Evolutionary conservation across 2,329 filamentous ascomycete genomes (phyloP).

Genomic region (Laburnicola sp.): DNA sequence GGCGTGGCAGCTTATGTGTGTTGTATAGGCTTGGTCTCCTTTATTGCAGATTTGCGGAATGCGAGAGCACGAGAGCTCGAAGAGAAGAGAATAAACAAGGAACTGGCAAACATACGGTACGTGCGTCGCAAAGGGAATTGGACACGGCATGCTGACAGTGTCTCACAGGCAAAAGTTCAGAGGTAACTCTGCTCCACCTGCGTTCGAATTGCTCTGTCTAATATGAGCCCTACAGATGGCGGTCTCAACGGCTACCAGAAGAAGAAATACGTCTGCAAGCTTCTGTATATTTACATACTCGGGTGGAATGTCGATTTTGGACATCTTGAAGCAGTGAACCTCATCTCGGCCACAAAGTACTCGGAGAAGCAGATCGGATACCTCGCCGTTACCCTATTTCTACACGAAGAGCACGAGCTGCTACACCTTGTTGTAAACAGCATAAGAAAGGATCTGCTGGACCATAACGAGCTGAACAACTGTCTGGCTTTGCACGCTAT

Average conservation of each 20-base stretch:
- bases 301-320: slow-evolving; percentile 99
- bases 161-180: slow-evolving; percentile 84
- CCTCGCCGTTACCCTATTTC: slow-evolving; percentile 92
- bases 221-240: slow-evolving; percentile 61
- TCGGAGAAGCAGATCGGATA: slow-evolving; percentile 99
- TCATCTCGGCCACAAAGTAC: slow-evolving; percentile 95
- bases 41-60: slow-evolving; percentile 95
- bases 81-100: slow-evolving; percentile 99
- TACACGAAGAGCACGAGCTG: slow-evolving; percentile 96
- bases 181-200: slow-evolving; percentile 48
- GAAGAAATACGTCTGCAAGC: slow-evolving; percentile 99
- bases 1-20: slow-evolving; percentile 17
- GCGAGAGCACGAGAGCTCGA: slow-evolving; percentile 92
- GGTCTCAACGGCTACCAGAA: slow-evolving; percentile 95
- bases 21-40: slow-evolving; percentile 79
- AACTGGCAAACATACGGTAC: slow-evolving; percentile 91
- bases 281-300: slow-evolving; percentile 98
- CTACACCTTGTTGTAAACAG: slow-evolving; percentile 97
- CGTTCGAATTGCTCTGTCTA: slow-evolving; percentile 13
- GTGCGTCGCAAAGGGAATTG: slow-evolving; percentile 32
- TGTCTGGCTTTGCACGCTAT: slow-evolving; percentile 96
- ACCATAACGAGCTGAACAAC: slow-evolving; percentile 97
- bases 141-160: slow-evolving; percentile 27
- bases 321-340: slow-evolving; percentile 95
- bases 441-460: slow-evolving; percentile 91